These are phyloP conservation scores for Sphaerostilbella broomeana DNA, from an alignment of 2,329 filamentous ascomycete genomes.

Conservation along the genomic window DNA sequence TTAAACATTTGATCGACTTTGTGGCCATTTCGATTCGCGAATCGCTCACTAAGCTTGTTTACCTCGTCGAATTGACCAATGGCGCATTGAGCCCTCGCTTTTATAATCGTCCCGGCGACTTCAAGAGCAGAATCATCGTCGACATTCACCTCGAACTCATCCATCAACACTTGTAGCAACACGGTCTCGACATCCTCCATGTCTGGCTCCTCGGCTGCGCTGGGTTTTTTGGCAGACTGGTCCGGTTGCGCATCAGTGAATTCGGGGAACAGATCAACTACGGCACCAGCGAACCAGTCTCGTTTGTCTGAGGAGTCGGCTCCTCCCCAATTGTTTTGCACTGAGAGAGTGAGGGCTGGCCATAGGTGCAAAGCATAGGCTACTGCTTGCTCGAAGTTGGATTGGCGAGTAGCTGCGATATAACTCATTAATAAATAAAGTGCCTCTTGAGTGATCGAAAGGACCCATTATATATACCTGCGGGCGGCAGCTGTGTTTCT, in stretches of 20 bases:
- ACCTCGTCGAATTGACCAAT: slow-evolving; percentile 62
- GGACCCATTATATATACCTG: slow-evolving; percentile 19
- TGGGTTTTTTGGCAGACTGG: slow-evolving; percentile 20
- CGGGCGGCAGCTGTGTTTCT: slow-evolving; percentile 26
- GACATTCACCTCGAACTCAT: slow-evolving; percentile 90
- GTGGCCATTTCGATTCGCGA: slow-evolving; percentile 54
- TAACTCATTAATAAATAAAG: slow-evolving; percentile 4
- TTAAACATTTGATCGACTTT: slow-evolving; percentile 49
- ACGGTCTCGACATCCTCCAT: slow-evolving; percentile 75
- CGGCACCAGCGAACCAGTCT: slow-evolving; percentile 89
- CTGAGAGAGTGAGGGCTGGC: slow-evolving; percentile 80
- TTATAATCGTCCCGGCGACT: slow-evolving; percentile 67
- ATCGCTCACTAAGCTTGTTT: slow-evolving; percentile 55
- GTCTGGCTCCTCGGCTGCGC: slow-evolving; percentile 50
- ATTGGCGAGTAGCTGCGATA: slow-evolving; percentile 46
- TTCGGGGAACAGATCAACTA: slow-evolving; percentile 73
- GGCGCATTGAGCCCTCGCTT: slow-evolving; percentile 56
- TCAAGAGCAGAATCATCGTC: slow-evolving; percentile 80
- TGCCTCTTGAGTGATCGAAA: slow-evolving; percentile 6
- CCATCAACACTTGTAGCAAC: slow-evolving; percentile 82
- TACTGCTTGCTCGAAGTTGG: slow-evolving; percentile 77
- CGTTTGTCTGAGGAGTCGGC: slow-evolving; percentile 78
- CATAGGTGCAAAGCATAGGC: slow-evolving; percentile 81
- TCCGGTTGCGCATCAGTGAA: slow-evolving; percentile 41
- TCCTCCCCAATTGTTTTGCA: slow-evolving; percentile 83